Base-by-base conservation (phyloP, 768 basidiomycete species). In the Amanita polypyramis region DNA sequence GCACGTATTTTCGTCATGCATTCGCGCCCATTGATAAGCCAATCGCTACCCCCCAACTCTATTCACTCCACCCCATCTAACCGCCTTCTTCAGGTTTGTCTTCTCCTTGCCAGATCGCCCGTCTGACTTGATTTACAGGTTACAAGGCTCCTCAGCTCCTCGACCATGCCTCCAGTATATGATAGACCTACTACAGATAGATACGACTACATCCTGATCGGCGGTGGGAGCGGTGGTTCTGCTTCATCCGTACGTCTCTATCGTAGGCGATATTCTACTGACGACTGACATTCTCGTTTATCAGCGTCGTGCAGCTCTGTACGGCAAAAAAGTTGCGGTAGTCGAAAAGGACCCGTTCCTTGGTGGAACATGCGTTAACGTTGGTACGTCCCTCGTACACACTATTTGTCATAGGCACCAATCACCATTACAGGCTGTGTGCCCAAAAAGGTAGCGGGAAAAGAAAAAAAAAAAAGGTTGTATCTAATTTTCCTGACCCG, bases 361-460 rank as follows among this genome's bases (percentile, higher is more conserved):
- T 2, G 96, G 96, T 29, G 96, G 95, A 44, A 97, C 95, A 32
- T 99, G 96, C 61, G 96, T 99, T 51, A 97, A 97, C 64, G 95
- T 99, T 51, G 95, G 92, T 87, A 56, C 54, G 87, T 72, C 39
- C 27, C 14, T 29, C 35, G 10, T n/a, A 1, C 34, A 12, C 19
- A n/a, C 20, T 29, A 10, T 12, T 23, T 17, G 40, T 35, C n/a
- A 21, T 21, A 6, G 10, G 30, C 15, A 21, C 10, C 25, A 9
- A 34, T 43, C 23, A 25, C 29, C 41, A 32, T 48, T 17, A 51
- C 5, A 88, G 91, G 92, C 58, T 97, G 95, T 68, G 92, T 99
- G 4, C 96, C 96, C 12, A 99, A 99, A 70, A 99, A 96, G 73
- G 91, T 80, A 43, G 41, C 21, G 6, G 40, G 15, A n/a, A n/a